These are phyloP conservation scores for Solanum rostratum DNA, from an alignment of 257 asterid species.

Conservation along the genomic window DNA sequence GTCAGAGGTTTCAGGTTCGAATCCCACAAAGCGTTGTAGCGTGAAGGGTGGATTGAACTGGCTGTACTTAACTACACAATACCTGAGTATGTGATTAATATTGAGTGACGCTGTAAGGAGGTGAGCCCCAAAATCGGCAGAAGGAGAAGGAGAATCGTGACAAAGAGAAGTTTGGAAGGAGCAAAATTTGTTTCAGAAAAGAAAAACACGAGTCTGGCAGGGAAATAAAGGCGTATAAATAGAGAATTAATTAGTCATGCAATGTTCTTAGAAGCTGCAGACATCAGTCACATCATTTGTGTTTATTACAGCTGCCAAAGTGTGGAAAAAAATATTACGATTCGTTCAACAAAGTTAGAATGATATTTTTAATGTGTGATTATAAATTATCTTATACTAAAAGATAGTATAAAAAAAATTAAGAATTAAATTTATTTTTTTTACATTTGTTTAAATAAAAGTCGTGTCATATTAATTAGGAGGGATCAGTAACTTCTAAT, in stretches of 20 bases:
- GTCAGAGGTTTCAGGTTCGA: too few species aligned
- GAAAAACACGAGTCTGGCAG: background rate
- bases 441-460: background rate
- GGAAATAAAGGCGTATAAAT: background rate
- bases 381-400: background rate
- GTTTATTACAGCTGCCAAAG: slow-evolving; percentile 23
- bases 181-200: background rate
- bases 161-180: background rate
- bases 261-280: slow-evolving; percentile 3
- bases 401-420: fast-evolving
- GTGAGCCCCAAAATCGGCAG: too few species aligned
- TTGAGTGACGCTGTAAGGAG: too few species aligned
- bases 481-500: background rate
- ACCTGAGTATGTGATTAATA: too few species aligned
- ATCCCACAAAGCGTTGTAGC: too few species aligned
- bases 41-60: too few species aligned
- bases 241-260: background rate
- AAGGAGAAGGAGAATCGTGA: too few species aligned
- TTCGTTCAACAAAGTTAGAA: background rate
- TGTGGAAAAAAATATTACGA: background rate
- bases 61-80: too few species aligned
- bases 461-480: background rate
- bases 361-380: too few species aligned
- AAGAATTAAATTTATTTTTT: background rate
- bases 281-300: slow-evolving; percentile 2